These are phyloP conservation scores for Erodium maritimum DNA, from an alignment of 345 rosid species.

Conservation along the genomic window DNA sequence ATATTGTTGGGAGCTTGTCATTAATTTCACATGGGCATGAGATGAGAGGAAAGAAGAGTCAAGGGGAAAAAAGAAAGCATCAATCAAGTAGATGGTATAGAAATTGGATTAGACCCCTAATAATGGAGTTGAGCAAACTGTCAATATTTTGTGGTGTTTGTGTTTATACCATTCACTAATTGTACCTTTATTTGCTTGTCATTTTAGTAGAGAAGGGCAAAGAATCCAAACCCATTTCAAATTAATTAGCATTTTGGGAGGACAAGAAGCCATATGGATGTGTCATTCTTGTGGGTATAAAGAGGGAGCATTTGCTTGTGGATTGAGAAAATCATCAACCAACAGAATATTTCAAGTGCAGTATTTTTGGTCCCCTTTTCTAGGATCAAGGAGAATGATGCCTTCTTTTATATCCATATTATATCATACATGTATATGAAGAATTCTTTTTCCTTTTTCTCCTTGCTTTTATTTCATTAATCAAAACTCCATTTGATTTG, in stretches of 20 bases:
- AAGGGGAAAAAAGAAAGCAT: neutral
- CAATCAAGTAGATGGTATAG: neutral
- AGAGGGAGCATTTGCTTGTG: neutral
- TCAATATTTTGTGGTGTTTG: neutral
- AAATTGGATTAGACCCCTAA: neutral
- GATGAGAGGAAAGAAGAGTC: neutral
- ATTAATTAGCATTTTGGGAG: neutral
- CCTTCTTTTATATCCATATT: neutral
- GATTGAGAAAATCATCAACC: neutral
- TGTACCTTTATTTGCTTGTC: neutral
- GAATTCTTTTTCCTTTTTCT: too few species aligned
- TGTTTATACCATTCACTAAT: neutral
- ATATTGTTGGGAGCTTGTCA: neutral
- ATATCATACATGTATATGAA: neutral
- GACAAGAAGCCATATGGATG: neutral
- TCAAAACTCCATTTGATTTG: too few species aligned
- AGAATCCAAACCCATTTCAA: neutral
- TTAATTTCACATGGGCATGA: neutral
- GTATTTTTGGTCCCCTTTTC: neutral
- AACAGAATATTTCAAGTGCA: neutral
- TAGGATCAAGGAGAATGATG: neutral
- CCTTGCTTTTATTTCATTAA: too few species aligned
- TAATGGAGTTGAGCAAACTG: neutral
- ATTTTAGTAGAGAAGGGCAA: neutral
- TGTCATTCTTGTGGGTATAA: neutral